Evolutionary conservation across 371 early-diverging fungal genomes (phyloP), one percentile per base, ranked within the genome.

Genomic region (Apophysomyces ossiformis): DNA sequence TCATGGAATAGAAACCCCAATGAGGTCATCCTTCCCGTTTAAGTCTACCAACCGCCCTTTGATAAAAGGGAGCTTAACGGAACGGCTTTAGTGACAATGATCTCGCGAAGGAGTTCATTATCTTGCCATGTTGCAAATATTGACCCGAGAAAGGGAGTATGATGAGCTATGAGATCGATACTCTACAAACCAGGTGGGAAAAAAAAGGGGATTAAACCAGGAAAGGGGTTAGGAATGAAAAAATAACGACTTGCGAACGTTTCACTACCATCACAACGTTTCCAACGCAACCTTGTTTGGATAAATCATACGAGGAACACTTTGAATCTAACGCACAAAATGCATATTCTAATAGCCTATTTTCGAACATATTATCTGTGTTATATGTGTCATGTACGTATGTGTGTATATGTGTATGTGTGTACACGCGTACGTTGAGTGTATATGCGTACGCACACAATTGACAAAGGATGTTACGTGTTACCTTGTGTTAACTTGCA

Each of bases 141-240:
- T 18, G 21, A 26, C 32, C 21, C 21, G 54, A 50, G 54, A 50
- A 45, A 41, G 41, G 54, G 54, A 50, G 54, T 50, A 50, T 21
- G 54, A 50, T 26, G 21, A 21, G 21, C 21, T 9, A 50, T 26
- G 21, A n/a, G n/a, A 21, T n/a, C 21, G 54, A 50, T 50, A 26
- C 21, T 50, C 32, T 50, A 26, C 54, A 32, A 50, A 50, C 54
- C 54, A 6, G 21, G 9, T 21, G 54, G 21, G 4, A 50, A 50
- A 41, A 5, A 50, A 50, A 41, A 50, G 54, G 54, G 54, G 54
- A 50, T 21, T 11, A 9, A 50, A 21, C 21, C 9, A 21, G 54
- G 54, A 50, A 50, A 21, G 54, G 54, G 54, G 16, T 50, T 50
- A 50, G 21, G 54, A 50, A 50, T 50, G 54, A 21, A 50, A 45